A percentile compares a stretch with the other conserved stretches of the same genome.
phyloP scores from a whole-genome alignment of 1,284 basidiomycete genomes.

The Tylopilus sp. region DNA sequence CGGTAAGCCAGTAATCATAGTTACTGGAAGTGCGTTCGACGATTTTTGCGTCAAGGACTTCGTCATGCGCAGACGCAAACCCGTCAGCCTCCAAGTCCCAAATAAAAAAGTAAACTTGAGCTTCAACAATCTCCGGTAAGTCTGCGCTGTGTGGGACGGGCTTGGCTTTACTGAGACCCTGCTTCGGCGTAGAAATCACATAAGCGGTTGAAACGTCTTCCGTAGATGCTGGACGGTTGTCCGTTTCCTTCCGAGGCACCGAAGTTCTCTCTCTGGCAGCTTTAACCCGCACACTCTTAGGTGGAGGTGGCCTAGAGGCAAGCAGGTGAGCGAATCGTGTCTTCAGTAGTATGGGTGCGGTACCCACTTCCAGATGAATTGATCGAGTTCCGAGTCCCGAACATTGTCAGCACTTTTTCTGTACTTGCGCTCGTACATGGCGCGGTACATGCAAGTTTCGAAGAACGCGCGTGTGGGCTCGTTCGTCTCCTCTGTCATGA shows the following conservation, averaged over 20 bases:
- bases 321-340: slow-evolving; percentile 26
- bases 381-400: slow-evolving; percentile 64
- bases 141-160: slow-evolving; percentile 12
- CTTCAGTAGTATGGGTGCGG: background rate
- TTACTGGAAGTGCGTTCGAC: slow-evolving; percentile 46
- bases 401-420: slow-evolving; percentile 67
- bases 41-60: slow-evolving; percentile 68
- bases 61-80: slow-evolving; percentile 65
- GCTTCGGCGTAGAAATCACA: slow-evolving; percentile 11
- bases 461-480: slow-evolving; percentile 84
- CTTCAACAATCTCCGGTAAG: slow-evolving; percentile 38
- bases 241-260: slow-evolving; percentile 17
- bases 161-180: slow-evolving; percentile 11
- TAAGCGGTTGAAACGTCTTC: slow-evolving; percentile 6
- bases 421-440: slow-evolving; percentile 92
- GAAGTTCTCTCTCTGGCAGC: slow-evolving; percentile 18
- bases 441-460: slow-evolving; percentile 90
- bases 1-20: slow-evolving; percentile 66
- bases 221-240: slow-evolving; percentile 4
- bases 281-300: slow-evolving; percentile 28
- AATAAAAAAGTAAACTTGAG: slow-evolving; percentile 57
- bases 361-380: slow-evolving; percentile 76
- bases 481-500: slow-evolving; percentile 70
- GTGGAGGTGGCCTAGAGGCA: slow-evolving; percentile 37
- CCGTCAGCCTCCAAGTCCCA: slow-evolving; percentile 71